Conservation (phyloP, 1,284 basidiomycete genomes). For the Termitomyces sp. region DNA sequence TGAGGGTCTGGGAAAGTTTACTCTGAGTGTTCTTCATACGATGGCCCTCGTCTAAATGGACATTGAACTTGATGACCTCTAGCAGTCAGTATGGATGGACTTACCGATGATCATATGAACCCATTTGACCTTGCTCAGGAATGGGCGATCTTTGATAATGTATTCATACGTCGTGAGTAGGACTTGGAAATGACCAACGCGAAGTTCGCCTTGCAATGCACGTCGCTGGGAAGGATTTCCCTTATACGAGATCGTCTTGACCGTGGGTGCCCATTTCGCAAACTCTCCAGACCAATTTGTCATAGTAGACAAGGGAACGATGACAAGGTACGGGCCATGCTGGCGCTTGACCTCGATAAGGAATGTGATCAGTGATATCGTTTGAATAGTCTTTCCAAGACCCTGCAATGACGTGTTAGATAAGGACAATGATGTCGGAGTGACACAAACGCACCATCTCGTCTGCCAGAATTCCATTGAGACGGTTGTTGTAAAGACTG, state of each 20-base stretch:
- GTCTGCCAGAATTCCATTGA: conserved; percentile 95
- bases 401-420: conserved; percentile 49
- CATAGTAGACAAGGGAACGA: conserved; percentile 97
- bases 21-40: conserved; percentile 99
- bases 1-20: conserved; percentile 91
- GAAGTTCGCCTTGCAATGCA: conserved; percentile 68
- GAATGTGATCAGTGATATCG: conserved; percentile 94
- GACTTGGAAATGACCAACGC: conserved; percentile 88
- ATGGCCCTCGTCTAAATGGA: conserved; percentile 84
- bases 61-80: not conserved
- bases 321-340: conserved; percentile 93
- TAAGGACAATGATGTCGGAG: conserved; percentile 3
- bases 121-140: conserved; percentile 94
- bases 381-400: conserved; percentile 95
- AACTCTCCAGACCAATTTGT: conserved; percentile 99
- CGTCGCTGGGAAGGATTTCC: conserved; percentile 85
- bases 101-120: conserved; percentile 95
- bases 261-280: conserved; percentile 91
- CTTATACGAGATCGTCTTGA: conserved; percentile 88
- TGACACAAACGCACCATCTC: conserved; percentile 77
- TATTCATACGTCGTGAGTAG: conserved; percentile 98
- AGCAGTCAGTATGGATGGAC: conserved; percentile 18
- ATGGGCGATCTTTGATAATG: conserved; percentile 95
- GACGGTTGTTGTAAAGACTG: conserved; percentile 96
- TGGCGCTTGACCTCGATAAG: conserved; percentile 92